These are phyloP conservation scores for Tulasnella sp. DNA, from an alignment of 768 basidiomycete species.

Conservation along the genomic window DNA sequence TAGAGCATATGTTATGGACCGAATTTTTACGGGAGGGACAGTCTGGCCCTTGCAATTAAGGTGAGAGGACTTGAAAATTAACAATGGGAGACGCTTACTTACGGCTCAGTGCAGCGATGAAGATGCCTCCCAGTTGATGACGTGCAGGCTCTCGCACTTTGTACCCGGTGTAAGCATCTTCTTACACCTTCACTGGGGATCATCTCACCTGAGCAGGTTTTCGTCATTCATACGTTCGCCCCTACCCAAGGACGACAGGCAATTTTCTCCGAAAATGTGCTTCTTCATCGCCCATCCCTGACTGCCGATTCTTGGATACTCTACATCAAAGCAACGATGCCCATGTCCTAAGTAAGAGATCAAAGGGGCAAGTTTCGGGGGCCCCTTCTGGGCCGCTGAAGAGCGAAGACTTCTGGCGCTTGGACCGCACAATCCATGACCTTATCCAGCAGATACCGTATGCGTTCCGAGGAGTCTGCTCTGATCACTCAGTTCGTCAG, in stretches of 20 bases:
- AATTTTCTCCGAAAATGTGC: slow-evolving; percentile 52
- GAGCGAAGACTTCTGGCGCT: neutral
- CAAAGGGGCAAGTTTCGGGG: neutral
- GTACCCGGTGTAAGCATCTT: neutral
- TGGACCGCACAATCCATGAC: slow-evolving; percentile 5
- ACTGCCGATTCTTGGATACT: slow-evolving; percentile 64
- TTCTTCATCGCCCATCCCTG: slow-evolving; percentile 50
- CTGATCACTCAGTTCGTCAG: neutral
- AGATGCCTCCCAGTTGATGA: slow-evolving; percentile 5
- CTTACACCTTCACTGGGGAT: no score
- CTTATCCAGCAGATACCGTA: slow-evolving; percentile 10
- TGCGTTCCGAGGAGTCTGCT: neutral
- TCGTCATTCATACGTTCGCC: neutral
- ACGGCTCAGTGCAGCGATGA: neutral
- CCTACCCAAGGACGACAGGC: slow-evolving; percentile 44
- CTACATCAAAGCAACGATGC: slow-evolving; percentile 59
- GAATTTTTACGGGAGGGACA: neutral
- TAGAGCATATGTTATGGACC: slow-evolving; percentile 8
- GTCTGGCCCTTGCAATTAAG: slow-evolving; percentile 6
- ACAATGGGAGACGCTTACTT: neutral
- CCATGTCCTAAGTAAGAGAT: slow-evolving; percentile 40
- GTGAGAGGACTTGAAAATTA: neutral
- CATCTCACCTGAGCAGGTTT: no score
- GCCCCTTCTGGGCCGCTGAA: neutral
- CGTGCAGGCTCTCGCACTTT: neutral